These are phyloP conservation scores for Populus hybrid DNA, from an alignment of 441 rosid species.

Conservation along the genomic window DNA sequence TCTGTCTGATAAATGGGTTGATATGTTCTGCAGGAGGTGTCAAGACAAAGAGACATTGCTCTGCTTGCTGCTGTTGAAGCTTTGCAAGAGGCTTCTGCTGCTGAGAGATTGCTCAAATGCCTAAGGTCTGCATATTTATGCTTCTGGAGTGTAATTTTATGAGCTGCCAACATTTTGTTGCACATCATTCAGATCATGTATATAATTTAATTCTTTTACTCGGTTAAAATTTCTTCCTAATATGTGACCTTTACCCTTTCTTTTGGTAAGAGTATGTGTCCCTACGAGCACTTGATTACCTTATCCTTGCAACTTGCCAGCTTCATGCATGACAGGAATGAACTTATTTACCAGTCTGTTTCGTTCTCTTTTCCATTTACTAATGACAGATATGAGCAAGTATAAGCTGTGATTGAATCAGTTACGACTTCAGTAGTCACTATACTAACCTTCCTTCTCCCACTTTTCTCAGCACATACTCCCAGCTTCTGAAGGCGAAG, in stretches of 20 bases:
- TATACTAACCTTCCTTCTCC: background rate
- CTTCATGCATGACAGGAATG: no score
- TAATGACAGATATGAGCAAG: no score
- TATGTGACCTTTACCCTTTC: background rate
- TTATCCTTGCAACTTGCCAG: no score
- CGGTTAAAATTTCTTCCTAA: background rate
- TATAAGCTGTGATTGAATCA: background rate
- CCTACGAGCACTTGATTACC: background rate
- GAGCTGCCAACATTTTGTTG: background rate
- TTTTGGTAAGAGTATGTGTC: background rate
- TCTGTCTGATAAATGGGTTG: background rate
- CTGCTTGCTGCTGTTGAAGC: constrained; percentile 57
- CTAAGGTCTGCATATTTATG: constrained; percentile 41
- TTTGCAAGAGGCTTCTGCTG: constrained; percentile 66
- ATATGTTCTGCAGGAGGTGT: constrained; percentile 45
- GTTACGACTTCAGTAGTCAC: background rate
- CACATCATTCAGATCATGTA: background rate
- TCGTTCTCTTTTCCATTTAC: no score
- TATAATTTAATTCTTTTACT: background rate
- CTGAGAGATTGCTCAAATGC: constrained; percentile 66
- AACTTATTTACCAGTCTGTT: no score
- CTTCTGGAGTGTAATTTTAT: background rate
- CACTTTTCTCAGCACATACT: constrained; percentile 42
- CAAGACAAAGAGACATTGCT: constrained; percentile 55
- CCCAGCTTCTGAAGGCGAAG: constrained; percentile 50